Evolutionary conservation across 2,329 filamentous ascomycete genomes (phyloP), one percentile per base, ranked within the genome.

Genomic region (Exophiala oligosperma): DNA sequence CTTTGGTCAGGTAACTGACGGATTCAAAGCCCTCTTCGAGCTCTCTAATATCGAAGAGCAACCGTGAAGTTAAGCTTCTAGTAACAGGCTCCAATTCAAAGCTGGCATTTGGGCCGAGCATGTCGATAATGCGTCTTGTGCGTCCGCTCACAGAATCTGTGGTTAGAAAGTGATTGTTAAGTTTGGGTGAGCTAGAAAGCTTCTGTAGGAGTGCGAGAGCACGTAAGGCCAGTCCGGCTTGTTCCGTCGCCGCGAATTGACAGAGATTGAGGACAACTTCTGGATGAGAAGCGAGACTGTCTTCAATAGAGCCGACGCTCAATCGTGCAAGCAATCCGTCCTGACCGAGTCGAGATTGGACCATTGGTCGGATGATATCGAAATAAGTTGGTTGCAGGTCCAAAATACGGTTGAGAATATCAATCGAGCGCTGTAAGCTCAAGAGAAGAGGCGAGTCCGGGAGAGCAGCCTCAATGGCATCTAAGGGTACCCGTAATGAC

Each of bases 361-460:
- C 80, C 9, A 91, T 74, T 2, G 92, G 91, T 53, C 89, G 85
- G 14, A 97, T 89, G 52, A 99, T 85, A 69, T 97, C 88, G 43
- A 95, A 82, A 70, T 96, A 99, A 0, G 93, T 97, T 14, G 91
- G 84, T 70, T 99, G 94, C 17, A 96, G 82, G 62, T 92, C 90
- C 70, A 97, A 81, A 3, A 95, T 85, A 63, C 89, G 82, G 59
- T 89, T 87, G 73, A 97, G 87, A 49, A 96, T 87, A 68, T 96
- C 86, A 35, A 99, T 84, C n/a, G 86, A 88, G 52, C 87, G 85
- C 59, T 93, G 78, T 44, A 97, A 82, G 52, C 90, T 88, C 44
- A 91, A 79, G 28, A 97, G 86, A 37, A 96, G 76, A 1, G 93
- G 90, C 4, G 93, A 96, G 65, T 92, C 88, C 1, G 88, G 84